These are phyloP conservation scores for Angomonas ambiguus DNA, from an alignment of 208 protist genomes.

Conservation along the genomic window DNA sequence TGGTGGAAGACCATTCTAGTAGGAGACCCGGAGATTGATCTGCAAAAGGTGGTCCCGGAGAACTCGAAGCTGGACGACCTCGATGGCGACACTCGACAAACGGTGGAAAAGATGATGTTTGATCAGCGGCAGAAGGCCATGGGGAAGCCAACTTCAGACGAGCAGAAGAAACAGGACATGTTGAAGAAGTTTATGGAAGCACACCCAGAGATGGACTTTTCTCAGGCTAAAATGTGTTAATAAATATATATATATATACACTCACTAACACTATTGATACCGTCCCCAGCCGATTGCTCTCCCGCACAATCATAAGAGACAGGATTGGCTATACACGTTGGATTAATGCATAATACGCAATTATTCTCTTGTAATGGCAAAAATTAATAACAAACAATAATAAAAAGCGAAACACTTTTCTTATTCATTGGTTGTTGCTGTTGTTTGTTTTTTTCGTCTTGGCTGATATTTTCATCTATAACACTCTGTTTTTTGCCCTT, in stretches of 20 bases:
- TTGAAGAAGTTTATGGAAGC: slow-evolving; percentile 92
- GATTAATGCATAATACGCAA: too few species aligned
- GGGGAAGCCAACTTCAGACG: slow-evolving; percentile 92
- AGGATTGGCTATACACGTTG: too few species aligned
- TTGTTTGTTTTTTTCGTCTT: slow-evolving; percentile 9
- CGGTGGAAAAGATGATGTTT: slow-evolving; percentile 97
- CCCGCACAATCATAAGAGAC: too few species aligned
- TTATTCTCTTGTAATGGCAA: too few species aligned
- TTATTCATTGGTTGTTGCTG: neutral
- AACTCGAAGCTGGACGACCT: slow-evolving; percentile 95
- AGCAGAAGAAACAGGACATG: slow-evolving; percentile 93
- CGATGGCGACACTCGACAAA: slow-evolving; percentile 91
- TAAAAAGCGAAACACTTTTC: too few species aligned
- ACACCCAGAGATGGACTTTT: slow-evolving; percentile 95
- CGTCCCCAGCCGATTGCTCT: too few species aligned
- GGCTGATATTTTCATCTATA: neutral
- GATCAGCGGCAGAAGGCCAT: slow-evolving; percentile 93
- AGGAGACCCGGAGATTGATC: slow-evolving; percentile 88
- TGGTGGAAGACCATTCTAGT: slow-evolving; percentile 91
- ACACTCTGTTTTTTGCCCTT: neutral
- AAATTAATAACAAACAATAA: too few species aligned
- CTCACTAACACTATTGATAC: neutral
- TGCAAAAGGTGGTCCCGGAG: slow-evolving; percentile 93
- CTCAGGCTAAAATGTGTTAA: slow-evolving; percentile 92
- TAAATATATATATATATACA: slow-evolving; percentile 4